Evolutionary conservation across 2,329 filamentous ascomycete species (phyloP), one percentile per base, ranked within the genome.

Genomic region (Alternaria ventricosa): DNA sequence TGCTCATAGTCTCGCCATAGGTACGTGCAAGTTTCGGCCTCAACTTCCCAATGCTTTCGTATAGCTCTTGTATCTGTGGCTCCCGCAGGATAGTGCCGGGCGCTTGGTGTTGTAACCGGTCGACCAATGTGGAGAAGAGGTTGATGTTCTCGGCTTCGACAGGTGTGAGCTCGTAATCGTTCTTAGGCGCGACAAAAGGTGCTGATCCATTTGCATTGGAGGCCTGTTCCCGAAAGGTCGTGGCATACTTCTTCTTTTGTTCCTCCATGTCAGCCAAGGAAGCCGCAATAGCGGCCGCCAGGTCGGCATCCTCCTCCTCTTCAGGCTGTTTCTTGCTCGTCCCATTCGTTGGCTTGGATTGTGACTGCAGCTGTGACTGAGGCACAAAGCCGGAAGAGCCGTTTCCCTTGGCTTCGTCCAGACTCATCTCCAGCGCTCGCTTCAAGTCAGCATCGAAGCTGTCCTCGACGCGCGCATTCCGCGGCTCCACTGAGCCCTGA

Each of bases 1-100:
- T 99, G 87, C 96, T 98, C 96, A 99, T 98, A 0, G 96, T 97
- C 83, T 99, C 96, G 59, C 96, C 96, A 77, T 98, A 97, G 0
- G 95, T 97, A 61, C 96, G 88, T 5, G 96, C 96, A 59, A 99
- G 85, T 80, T 99, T 99, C 2, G 96, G 96, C 54, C 96, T 88
- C 66, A 99, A 83, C 15, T 93, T 87, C n/a, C 95, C 94, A 72
- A 99, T 98, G 73, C 94, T 96, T 76, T 98, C 96, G 78, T 99
- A 99, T 5, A 99, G 85, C 81, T 99, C 96, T 80, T 99, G 96
- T 55, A 99, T 97, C 78, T 98, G 96, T 2, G 96, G 96, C 75
- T 99, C 96, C 53, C 96, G 87, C n/a, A 99, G 82, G 57, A 99
- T 97, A 0, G 96, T 98, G 1, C 96, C 96, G 0, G 94, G 94